Percentiles rank a stretch among this genome's conserved stretches.
Evolutionary conservation across 208 protist genomes (phyloP).

Genomic region (Trypanosoma melophagium): DNA sequence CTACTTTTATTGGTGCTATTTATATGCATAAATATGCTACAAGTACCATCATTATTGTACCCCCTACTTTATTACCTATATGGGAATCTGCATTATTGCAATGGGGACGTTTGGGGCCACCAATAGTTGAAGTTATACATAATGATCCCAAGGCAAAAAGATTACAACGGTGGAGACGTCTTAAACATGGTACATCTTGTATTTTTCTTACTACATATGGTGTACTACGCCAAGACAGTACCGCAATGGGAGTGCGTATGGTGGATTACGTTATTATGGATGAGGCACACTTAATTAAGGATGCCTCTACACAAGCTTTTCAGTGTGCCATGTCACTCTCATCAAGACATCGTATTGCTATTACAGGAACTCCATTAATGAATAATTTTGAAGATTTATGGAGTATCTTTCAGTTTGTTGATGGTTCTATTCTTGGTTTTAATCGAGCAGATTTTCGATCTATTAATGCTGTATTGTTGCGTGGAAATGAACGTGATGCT

Average conservation of each 20-base stretch:
- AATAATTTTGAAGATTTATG: slow-evolving; percentile 87
- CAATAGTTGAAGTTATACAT: slow-evolving; percentile 58
- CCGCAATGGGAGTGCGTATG: slow-evolving; percentile 44
- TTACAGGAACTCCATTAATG: slow-evolving; percentile 86
- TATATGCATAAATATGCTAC: slow-evolving; percentile 58
- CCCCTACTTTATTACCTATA: slow-evolving; percentile 87
- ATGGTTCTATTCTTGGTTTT: slow-evolving; percentile 55
- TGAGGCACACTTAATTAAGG: slow-evolving; percentile 84
- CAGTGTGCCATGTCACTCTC: slow-evolving; percentile 61
- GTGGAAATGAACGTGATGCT: slow-evolving; percentile 81
- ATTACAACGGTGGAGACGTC: slow-evolving; percentile 48
- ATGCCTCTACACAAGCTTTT: slow-evolving; percentile 54
- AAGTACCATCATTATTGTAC: slow-evolving; percentile 94
- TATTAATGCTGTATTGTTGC: slow-evolving; percentile 54
- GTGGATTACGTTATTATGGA: slow-evolving; percentile 86
- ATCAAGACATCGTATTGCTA: slow-evolving; percentile 72
- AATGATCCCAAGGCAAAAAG: slow-evolving; percentile 49
- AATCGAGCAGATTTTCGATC: slow-evolving; percentile 39
- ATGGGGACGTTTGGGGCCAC: slow-evolving; percentile 38
- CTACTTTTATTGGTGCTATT: slow-evolving; percentile 89
- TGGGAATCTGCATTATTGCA: slow-evolving; percentile 91
- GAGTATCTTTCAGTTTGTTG: slow-evolving; percentile 81
- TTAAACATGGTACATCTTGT: slow-evolving; percentile 50
- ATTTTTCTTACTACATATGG: slow-evolving; percentile 84
- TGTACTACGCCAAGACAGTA: slow-evolving; percentile 72